Base-by-base conservation (phyloP, 2,329 filamentous ascomycete species). In the Coniella lustricola region DNA sequence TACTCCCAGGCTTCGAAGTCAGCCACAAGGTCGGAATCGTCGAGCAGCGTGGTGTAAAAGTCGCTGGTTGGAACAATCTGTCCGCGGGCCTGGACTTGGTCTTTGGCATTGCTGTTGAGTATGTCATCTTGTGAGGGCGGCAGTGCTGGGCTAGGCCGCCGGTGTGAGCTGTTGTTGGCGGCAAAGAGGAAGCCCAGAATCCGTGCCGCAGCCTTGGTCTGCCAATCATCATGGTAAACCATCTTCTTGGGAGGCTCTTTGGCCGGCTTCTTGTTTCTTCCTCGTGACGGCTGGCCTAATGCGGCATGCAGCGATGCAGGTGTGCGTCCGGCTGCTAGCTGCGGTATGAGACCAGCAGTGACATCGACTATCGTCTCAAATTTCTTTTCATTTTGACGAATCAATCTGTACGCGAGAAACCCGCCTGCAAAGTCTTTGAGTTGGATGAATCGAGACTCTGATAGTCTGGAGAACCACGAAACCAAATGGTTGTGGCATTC, bases 1-100 rank as follows among this genome's bases (percentile, higher is more conserved):
- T 79, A 76, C 62, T 95, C 90, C 90, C 90, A 96, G 9, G 81
- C 76, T 60, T 95, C 88, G 59, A 94, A 95, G 62, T 96, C 90
- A 0, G 79, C 79, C 40, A 93, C 79, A 7, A 95, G 73, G 60
- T 95, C 88, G n/a, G 84, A 80, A 58, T 88, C 89, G 62, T 96
- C 90, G 9, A 95, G 76, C 51, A 95, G 69, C 1, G 86, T 86
- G 60, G 88, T 90, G 65, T 95, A 96, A 61, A 95, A 96, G 57
- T 88, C 82, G 58, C 82, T 91, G 4, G 86, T 88, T 0, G 88
- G 81, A 22, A 95, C 67, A 35, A 90, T 73, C 59, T 87, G 85
- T 0, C 82, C 82, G 54, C 78, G 72, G 17, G 64, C 65, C 55
- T 68, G 68, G 2, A 70, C 72, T 50, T 68, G 68, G 34, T 69